These are phyloP conservation scores for Monosporascus sp. DNA, from an alignment of 2,329 filamentous ascomycete species.

Conservation along the genomic window DNA sequence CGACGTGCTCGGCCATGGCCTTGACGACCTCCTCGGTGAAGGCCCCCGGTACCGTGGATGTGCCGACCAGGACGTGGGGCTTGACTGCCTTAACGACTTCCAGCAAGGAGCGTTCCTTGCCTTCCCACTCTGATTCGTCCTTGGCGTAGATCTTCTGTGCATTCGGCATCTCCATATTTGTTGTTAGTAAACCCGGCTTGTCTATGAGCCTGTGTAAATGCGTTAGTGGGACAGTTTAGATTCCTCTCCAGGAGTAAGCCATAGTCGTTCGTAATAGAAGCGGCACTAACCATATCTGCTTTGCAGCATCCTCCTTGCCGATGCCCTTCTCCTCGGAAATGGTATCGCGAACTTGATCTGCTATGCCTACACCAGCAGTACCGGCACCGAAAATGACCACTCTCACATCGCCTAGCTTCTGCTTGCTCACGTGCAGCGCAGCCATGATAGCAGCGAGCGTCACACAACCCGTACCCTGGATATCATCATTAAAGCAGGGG, in stretches of 20 bases:
- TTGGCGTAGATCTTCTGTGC: conserved; percentile 67
- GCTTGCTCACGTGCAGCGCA: conserved; percentile 62
- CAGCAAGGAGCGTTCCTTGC: conserved; percentile 53
- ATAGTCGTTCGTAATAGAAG: neutral
- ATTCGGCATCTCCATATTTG: conserved; percentile 54
- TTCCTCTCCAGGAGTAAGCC: neutral
- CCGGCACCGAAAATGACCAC: conserved; percentile 77
- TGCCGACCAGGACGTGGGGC: conserved; percentile 79
- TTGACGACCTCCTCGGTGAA: conserved; percentile 71
- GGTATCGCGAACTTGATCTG: conserved; percentile 76
- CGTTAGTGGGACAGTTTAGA: conserved; percentile 1
- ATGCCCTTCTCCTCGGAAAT: conserved; percentile 65
- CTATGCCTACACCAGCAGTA: conserved; percentile 79
- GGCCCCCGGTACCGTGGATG: conserved; percentile 69
- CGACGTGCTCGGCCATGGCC: conserved; percentile 70
- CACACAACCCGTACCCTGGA: conserved; percentile 85
- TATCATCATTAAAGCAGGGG: conserved; percentile 86
- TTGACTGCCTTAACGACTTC: conserved; percentile 65
- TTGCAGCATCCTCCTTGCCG: conserved; percentile 66
- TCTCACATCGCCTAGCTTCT: conserved; percentile 63
- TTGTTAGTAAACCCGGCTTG: conserved; percentile 71
- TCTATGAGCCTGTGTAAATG: conserved; percentile 65
- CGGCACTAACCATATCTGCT: conserved; percentile 66
- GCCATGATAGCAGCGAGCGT: conserved; percentile 79
- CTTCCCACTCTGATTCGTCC: conserved; percentile 58